Conservation (phyloP, 371 early-diverging fungal species). For the Mortierella sp. region DNA sequence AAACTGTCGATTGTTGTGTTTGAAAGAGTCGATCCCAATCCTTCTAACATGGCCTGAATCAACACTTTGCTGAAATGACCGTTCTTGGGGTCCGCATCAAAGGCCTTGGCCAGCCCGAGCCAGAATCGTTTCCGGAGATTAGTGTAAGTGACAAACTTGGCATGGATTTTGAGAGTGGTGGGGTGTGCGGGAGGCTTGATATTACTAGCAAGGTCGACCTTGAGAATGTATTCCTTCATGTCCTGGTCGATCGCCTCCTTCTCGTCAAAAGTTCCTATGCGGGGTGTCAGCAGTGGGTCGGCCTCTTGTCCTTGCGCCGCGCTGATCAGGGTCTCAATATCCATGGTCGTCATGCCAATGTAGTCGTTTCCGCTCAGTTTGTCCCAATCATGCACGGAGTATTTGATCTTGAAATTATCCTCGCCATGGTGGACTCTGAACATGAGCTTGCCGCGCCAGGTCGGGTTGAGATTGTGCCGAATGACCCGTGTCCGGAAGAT, state of each 20-base stretch:
- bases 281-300: conserved; percentile 27
- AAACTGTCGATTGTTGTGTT: conserved; percentile 77
- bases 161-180: conserved; percentile 65
- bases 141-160: conserved; percentile 76
- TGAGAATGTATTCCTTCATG: conserved; percentile 50
- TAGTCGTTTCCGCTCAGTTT: conserved; percentile 81
- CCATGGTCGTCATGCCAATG: conserved; percentile 72
- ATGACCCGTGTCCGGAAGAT: conserved; percentile 80
- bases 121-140: conserved; percentile 83
- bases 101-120: conserved; percentile 76
- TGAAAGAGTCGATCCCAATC: conserved; percentile 80
- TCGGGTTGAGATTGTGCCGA: conserved; percentile 75
- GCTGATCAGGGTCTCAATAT: conserved; percentile 47
- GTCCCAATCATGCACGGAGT: conserved; percentile 86
- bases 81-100: conserved; percentile 63
- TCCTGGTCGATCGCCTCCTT: conserved; percentile 60
- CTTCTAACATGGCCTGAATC: conserved; percentile 83
- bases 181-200: conserved; percentile 45
- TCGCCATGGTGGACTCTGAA: conserved; percentile 76
- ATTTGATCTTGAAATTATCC: conserved; percentile 72
- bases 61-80: conserved; percentile 69
- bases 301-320: conserved; percentile 21
- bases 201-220: conserved; percentile 35
- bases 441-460: conserved; percentile 79
- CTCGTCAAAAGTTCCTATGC: conserved; percentile 61